Percentiles rank a stretch among this genome's conserved stretches.
Conservation (phyloP, 768 basidiomycete species). For the Amyloporia xantha region DNA sequence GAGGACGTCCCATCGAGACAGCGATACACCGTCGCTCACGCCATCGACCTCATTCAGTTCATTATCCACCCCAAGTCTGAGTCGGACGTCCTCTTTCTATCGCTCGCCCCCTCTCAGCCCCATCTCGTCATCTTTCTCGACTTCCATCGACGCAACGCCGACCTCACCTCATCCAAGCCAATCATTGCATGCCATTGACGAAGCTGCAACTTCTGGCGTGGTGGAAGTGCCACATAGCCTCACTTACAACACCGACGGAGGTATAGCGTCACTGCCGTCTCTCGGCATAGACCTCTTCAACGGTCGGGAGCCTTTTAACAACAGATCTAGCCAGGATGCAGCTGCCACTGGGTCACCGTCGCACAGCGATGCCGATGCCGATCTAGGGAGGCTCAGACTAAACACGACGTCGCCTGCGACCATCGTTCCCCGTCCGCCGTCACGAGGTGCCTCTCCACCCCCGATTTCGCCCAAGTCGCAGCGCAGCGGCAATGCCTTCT, state of each 20-base stretch:
- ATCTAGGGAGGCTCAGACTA: slow-evolving; percentile 3
- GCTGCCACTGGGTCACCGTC: neutral
- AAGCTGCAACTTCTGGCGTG: slow-evolving; percentile 21
- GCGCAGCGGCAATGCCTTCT: neutral
- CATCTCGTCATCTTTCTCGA: slow-evolving; percentile 20
- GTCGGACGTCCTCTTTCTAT: slow-evolving; percentile 24
- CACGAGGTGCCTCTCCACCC: neutral
- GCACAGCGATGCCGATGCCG: neutral
- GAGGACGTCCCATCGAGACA: slow-evolving; percentile 30
- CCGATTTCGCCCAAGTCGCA: neutral
- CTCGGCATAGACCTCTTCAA: slow-evolving; percentile 5
- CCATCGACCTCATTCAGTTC: slow-evolving; percentile 26
- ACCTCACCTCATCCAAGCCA: slow-evolving; percentile 12
- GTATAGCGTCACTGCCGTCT: neutral
- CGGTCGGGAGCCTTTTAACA: slow-evolving; percentile 1
- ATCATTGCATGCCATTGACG: slow-evolving; percentile 33
- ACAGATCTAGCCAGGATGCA: neutral
- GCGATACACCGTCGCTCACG: slow-evolving; percentile 42
- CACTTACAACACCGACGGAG: neutral
- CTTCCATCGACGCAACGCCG: slow-evolving; percentile 25
- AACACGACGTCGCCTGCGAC: slow-evolving; percentile 3
- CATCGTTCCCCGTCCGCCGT: neutral
- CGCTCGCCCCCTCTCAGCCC: slow-evolving; percentile 29
- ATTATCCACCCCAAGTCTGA: slow-evolving; percentile 19
- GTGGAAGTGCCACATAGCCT: slow-evolving; percentile 2